These are phyloP conservation scores for Mariannaea elegans DNA, from an alignment of 2,329 filamentous ascomycete species.

Conservation along the genomic window DNA sequence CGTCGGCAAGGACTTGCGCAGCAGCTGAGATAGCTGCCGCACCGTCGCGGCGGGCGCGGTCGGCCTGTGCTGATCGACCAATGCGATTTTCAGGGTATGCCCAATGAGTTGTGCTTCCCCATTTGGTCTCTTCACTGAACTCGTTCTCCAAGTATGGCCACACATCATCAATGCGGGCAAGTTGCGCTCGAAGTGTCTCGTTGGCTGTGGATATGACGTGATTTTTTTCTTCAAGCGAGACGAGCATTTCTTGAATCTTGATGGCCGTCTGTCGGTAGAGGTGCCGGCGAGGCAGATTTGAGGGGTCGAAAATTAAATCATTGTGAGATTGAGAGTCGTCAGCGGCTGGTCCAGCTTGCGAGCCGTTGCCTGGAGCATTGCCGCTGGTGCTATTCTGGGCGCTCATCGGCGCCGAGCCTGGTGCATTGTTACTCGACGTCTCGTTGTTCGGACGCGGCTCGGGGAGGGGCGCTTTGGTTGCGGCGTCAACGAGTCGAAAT, in stretches of 20 bases:
- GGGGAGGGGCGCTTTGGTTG: constrained; percentile 61
- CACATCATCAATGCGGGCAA: constrained; percentile 84
- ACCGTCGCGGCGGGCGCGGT: constrained; percentile 81
- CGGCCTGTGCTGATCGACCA: constrained; percentile 69
- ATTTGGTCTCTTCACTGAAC: constrained; percentile 93
- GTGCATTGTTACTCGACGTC: constrained; percentile 52
- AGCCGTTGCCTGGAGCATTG: constrained; percentile 47
- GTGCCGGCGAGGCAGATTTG: constrained; percentile 73
- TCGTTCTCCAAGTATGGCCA: constrained; percentile 88
- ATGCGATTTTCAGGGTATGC: constrained; percentile 89
- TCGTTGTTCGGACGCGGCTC: constrained; percentile 57
- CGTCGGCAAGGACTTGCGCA: constrained; percentile 79
- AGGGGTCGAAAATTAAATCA: constrained; percentile 59
- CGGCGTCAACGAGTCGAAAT: constrained; percentile 75
- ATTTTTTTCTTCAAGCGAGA: constrained; percentile 96
- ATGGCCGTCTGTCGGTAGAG: constrained; percentile 81
- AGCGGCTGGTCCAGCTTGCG: constrained; percentile 50
- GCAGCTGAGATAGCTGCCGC: constrained; percentile 81
- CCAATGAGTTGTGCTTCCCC: constrained; percentile 93
- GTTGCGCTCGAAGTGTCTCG: constrained; percentile 85
- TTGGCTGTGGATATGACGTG: constrained; percentile 94
- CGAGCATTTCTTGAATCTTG: constrained; percentile 84
- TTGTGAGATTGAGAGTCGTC: constrained; percentile 55
- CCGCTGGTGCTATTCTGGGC: constrained; percentile 59
- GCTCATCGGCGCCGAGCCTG: constrained; percentile 58